A percentile compares a stretch with the other conserved stretches of the same genome.
Evolutionary conservation across 129 eudicot genomes (phyloP).

Genomic region (Calendula officinalis): DNA sequence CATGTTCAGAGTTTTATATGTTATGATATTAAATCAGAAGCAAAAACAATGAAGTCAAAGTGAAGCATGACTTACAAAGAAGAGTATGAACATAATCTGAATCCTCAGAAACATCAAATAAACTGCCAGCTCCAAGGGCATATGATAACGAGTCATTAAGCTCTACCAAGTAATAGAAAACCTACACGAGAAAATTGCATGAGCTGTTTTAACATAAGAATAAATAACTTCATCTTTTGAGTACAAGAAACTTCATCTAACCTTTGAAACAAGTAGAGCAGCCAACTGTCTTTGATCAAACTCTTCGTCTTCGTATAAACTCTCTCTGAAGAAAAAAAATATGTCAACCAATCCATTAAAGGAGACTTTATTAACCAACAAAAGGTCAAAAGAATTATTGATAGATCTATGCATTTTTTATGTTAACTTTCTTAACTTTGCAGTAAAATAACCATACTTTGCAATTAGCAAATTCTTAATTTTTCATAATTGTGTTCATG

Average conservation of each 20-base stretch:
- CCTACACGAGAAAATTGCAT: conserved; percentile 38
- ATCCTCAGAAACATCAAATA: conserved; percentile 91
- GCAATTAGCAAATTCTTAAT: too few species aligned
- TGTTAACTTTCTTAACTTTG: too few species aligned
- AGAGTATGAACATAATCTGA: conserved; percentile 89
- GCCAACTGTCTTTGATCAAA: conserved; percentile 76
- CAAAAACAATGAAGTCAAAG: neutral
- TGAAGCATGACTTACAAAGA: conserved; percentile 49
- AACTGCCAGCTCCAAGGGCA: conserved; percentile 95
- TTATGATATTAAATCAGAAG: too few species aligned
- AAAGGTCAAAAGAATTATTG: neutral
- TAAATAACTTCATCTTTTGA: too few species aligned
- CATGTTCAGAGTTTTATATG: neutral
- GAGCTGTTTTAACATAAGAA: neutral
- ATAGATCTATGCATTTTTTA: too few species aligned
- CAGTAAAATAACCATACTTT: too few species aligned
- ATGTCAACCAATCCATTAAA: neutral
- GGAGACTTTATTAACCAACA: neutral
- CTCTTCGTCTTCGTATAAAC: conserved; percentile 88
- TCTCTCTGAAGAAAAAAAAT: conserved; percentile 56
- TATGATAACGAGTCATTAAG: conserved; percentile 76
- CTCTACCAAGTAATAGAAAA: conserved; percentile 85
- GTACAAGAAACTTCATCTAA: neutral
- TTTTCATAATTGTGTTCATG: too few species aligned
- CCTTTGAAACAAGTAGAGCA: conserved; percentile 93